Conservation (phyloP, 495 filamentous ascomycete species). For the Filosporella fistucella region DNA sequence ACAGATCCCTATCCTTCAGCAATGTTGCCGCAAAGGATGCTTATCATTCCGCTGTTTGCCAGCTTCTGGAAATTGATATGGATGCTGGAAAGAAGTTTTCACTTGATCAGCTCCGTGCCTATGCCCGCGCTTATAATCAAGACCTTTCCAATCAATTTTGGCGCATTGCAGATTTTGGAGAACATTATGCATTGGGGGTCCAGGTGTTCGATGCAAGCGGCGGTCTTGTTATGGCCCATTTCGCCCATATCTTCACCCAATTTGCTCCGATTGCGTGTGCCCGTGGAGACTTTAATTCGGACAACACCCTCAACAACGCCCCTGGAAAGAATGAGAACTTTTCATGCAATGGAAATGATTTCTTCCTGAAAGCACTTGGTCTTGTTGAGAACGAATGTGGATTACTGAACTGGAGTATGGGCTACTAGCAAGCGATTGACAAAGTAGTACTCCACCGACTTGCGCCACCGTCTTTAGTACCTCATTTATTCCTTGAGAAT, state of each 20-base stretch:
- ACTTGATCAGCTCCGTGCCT: background rate
- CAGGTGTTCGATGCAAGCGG: background rate
- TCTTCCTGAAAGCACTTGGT: background rate
- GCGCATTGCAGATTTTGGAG: background rate
- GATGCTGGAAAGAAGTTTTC: background rate
- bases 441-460: no score
- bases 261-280: background rate
- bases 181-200: background rate
- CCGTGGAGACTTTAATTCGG: background rate
- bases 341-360: background rate
- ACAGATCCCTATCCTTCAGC: no score
- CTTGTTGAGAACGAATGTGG: background rate
- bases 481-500: no score
- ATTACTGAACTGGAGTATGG: background rate
- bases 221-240: background rate
- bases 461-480: no score
- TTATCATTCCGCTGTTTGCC: no score
- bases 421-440: no score
- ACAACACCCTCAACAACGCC: background rate
- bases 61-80: background rate
- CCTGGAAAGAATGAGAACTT: background rate
- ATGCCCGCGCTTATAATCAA: conserved; percentile 3
- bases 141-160: background rate
- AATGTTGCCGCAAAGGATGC: no score
- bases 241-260: background rate